Base-by-base conservation (phyloP, 306 rosid genomes). In the Vicia faba region DNA sequence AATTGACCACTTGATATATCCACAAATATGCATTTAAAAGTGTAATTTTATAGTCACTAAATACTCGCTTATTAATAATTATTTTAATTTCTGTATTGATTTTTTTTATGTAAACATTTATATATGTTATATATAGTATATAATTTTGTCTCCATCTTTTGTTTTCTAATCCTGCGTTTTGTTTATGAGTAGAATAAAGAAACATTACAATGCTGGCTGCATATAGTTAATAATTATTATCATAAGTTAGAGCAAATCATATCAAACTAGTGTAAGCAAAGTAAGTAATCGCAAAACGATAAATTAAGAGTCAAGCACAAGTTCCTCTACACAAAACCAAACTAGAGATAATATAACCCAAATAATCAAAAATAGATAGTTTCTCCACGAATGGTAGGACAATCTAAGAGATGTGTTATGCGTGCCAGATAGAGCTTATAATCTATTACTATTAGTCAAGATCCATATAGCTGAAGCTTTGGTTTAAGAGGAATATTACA, bases 281-380 rank as follows among this genome's bases (percentile, higher is more conserved):
- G 65, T 73, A 12, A 68, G 65, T 73, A 31, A 59, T 75, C 35
- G 63, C 79, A 61, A 86, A 71, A 61, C 84, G 95, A 82, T 81
- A 78, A 82, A 76, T 74, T 53, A 79, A 11, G 55, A 59, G 85
- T 83, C 91, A 59, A 64, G 39, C 25, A 49, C 63, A 3, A 60
- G 29, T 64, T 64, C 67, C 44, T 29, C 74, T 44, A 74, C 58
- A 46, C 69, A 28, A 69, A 33, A 18, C 29, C 28, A 10, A 50
- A 50, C 29, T 50, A 48, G 54, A 16, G 54, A 16, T 16, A 48
- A 48, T 41, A 16, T 8, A 16, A 20, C 25, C 16, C 25, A 48
- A 15, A 48, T 48, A n/a, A n/a, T n/a, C n/a, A n/a, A n/a, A n/a
- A n/a, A n/a, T n/a, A n/a, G 7, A 48, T 16, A 1, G 19, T 48